phyloP scores from a whole-genome alignment of 495 filamentous ascomycete species.

The Neurospora discreta region DNA sequence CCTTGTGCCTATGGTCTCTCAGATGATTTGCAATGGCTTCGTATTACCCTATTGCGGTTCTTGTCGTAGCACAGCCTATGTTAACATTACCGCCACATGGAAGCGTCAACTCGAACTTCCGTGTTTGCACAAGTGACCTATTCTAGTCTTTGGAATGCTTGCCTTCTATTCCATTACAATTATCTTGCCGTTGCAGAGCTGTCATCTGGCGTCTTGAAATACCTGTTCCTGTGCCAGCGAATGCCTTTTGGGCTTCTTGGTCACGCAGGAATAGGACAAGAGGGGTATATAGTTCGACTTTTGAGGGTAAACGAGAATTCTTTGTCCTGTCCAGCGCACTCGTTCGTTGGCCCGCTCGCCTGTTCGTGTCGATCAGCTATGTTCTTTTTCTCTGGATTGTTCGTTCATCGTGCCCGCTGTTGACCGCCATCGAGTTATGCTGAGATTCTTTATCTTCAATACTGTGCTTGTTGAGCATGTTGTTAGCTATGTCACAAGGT shows the following conservation, averaged over 20 bases:
- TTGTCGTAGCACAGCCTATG: neutral
- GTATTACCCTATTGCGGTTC: neutral
- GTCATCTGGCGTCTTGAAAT: neutral
- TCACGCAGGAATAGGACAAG: neutral
- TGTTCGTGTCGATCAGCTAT: neutral
- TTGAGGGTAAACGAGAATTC: neutral
- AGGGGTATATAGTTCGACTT: neutral
- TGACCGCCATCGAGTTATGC: neutral
- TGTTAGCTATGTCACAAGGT: neutral
- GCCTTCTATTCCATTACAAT: neutral
- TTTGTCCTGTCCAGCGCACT: neutral
- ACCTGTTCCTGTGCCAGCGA: neutral
- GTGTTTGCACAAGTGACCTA: neutral
- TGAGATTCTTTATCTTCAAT: neutral
- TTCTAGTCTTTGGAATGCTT: neutral
- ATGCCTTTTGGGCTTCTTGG: neutral
- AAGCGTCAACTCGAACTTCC: neutral
- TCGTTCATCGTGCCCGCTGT: neutral
- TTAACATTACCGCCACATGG: neutral
- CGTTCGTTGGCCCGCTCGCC: neutral
- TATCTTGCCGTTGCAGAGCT: neutral
- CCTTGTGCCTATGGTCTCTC: neutral
- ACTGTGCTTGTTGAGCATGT: neutral
- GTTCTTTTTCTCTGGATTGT: neutral
- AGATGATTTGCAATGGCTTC: neutral